A percentile compares a stretch with the other conserved stretches of the same genome.
Conservation (phyloP, 2,329 filamentous ascomycete species). For the Aspergillus aculeatinus region DNA sequence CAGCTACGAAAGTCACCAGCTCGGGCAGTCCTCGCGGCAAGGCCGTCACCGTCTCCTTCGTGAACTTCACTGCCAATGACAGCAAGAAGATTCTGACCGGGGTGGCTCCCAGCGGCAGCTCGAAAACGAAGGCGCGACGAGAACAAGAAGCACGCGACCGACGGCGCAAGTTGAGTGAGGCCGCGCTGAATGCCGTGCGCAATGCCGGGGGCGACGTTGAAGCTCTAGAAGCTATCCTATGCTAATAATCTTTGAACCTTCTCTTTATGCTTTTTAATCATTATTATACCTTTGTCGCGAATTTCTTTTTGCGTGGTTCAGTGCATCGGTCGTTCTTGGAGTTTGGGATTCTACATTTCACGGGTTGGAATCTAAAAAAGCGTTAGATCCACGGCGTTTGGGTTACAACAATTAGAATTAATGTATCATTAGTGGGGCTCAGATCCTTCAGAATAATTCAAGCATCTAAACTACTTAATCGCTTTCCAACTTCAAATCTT, state of each 20-base stretch:
- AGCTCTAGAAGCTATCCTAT: constrained; percentile 43
- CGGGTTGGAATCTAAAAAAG: not conserved
- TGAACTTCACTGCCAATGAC: constrained; percentile 86
- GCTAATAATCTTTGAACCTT: constrained; percentile 25
- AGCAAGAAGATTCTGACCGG: constrained; percentile 77
- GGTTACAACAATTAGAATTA: not conserved
- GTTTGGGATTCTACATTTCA: not conserved
- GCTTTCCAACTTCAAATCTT: too few relatives aligned
- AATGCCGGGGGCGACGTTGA: constrained; percentile 49
- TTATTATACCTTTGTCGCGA: constrained; percentile 4
- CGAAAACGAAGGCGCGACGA: constrained; percentile 89
- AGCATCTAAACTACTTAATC: too few relatives aligned
- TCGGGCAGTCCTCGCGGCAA: constrained; percentile 31
- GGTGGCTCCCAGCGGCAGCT: constrained; percentile 85
- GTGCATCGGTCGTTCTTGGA: not conserved
- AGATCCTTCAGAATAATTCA: not conserved
- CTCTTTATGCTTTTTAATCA: constrained; percentile 14
- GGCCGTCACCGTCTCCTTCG: constrained; percentile 63
- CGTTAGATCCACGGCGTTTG: not conserved
- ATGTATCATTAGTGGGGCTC: not conserved
- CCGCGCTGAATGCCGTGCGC: constrained; percentile 44
- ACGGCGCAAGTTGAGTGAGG: constrained; percentile 51
- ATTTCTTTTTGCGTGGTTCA: not conserved
- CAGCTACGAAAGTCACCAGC: constrained; percentile 31
- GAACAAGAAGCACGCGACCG: constrained; percentile 85